Conservation (phyloP, 2,329 filamentous ascomycete species). For the Fusarium bulbicola region DNA sequence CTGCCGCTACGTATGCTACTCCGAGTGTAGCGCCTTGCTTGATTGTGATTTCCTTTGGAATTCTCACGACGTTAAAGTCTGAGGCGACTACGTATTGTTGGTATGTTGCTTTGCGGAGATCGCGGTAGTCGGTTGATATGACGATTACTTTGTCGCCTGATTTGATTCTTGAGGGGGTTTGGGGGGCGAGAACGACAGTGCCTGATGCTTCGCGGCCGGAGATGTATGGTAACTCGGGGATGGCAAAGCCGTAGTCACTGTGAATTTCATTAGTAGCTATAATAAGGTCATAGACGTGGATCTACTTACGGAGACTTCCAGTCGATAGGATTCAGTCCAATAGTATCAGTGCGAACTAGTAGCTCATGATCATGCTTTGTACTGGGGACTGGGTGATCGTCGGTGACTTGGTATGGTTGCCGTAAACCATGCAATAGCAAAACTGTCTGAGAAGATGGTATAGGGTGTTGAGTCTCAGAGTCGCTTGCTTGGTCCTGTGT, state of each 20-base stretch:
- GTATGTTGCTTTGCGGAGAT: slow-evolving; percentile 75
- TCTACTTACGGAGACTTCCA: slow-evolving; percentile 69
- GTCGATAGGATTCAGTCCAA: slow-evolving; percentile 81
- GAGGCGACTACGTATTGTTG: slow-evolving; percentile 74
- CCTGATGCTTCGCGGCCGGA: slow-evolving; percentile 77
- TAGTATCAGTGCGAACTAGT: slow-evolving; percentile 69
- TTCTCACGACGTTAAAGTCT: slow-evolving; percentile 70
- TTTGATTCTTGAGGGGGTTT: slow-evolving; percentile 57
- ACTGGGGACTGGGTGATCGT: slow-evolving; percentile 56
- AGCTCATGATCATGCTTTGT: slow-evolving; percentile 57
- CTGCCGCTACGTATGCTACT: slow-evolving; percentile 76
- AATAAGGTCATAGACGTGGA: fast-evolving
- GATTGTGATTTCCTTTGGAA: slow-evolving; percentile 62
- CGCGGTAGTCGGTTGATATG: slow-evolving; percentile 79
- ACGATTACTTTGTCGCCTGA: slow-evolving; percentile 67
- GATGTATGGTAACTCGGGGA: slow-evolving; percentile 73
- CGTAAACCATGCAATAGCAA: slow-evolving; percentile 60
- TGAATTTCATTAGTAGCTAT: slow-evolving; percentile 36
- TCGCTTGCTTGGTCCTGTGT: slow-evolving; percentile 9
- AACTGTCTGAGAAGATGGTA: slow-evolving; percentile 53
- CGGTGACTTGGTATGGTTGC: slow-evolving; percentile 58
- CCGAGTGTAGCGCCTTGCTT: slow-evolving; percentile 71
- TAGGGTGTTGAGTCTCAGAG: background rate
- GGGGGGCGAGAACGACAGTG: slow-evolving; percentile 60
- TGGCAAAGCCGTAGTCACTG: slow-evolving; percentile 76